Evolutionary conservation across 306 rosid genomes (phyloP), one percentile per base, ranked within the genome.

Genomic region (Ceratonia siliqua): DNA sequence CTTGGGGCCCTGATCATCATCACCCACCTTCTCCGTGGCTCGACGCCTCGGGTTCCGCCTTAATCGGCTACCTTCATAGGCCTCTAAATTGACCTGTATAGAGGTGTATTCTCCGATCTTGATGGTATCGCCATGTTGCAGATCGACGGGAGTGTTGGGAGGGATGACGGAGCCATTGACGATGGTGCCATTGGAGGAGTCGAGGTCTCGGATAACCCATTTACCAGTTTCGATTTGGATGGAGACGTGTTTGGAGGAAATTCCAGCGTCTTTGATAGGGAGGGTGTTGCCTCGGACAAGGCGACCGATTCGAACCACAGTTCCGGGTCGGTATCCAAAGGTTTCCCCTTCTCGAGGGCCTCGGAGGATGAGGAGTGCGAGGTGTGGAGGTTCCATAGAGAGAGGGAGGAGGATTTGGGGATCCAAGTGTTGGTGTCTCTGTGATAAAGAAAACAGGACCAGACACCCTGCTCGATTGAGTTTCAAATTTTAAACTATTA

Each of bases 101-200:
- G 94, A 85, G 1, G 92, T 91, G 39, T 0, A 27, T 72, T 94
- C 96, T 0, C 97, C 94, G 72, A 91, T 72, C 72, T 91, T 88
- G 78, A 94, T 71, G 53, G 62, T 28, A 64, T 89, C 88, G 9
- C 82, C 91, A 39, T 87, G 71, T 45, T 15, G 41, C 21, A 94
- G 82, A 15, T 58, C 39, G 72, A 85, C 52, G 4, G 92, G 82
- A 2, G 63, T 52, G 35, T 71, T 9, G 0, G 97, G 89, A 1
- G 76, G 63, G 39, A 94, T 24, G 1, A 24, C 33, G 30, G 72
- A 28, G 15, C 32, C 85, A 54, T 94, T 83, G n/a, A 91, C 74
- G n/a, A 84, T n/a, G 50, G 97, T 89, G 22, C 98, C 98, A 74
- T 94, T 91, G 28, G 97, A 94, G 43, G 97, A 91, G 6, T 80